Evolutionary conservation across 2,329 filamentous ascomycete genomes (phyloP), one percentile per base, ranked within the genome.

Genomic region (Fusarium cyanostomum): DNA sequence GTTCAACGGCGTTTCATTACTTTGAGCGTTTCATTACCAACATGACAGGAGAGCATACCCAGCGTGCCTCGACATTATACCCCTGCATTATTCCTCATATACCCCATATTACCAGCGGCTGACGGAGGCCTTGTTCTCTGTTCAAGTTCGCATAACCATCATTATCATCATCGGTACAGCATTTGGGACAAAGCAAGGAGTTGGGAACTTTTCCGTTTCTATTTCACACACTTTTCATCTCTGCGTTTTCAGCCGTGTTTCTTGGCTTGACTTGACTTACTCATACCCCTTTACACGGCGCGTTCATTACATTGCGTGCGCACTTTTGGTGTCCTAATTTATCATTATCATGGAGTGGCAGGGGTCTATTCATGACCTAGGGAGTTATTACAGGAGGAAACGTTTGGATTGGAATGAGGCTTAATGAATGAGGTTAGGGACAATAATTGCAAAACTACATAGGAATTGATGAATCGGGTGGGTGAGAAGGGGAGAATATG

Each of bases 121-220:
- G 26, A 6, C 21, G 37, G 45, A 35, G 39, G 30, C 18, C 49
- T 52, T 27, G 15, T 30, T 30, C 11, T 37, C 48, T 52, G 45
- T 39, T 33, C 46, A 44, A 44, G 18, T 44, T 37, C 42, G 57
- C 41, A 51, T 41, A 44, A 64, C 37, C 35, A 43, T 64, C 49
- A 46, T 70, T 24, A 50, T 62, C 39, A 55, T 61, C 42, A 59
- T 50, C 43, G 64, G 43, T 48, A 64, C 39, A 63, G 59, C 65
- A 64, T 71, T 44, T 67, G 57, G 62, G 46, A 56, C 50, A 67
- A 67, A 70, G 64, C 64, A 69, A 50, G 68, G 68, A 71, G 68
- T 71, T 71, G 57, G 66, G 62, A 64, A 52, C 52, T 68, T 60
- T 48, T 57, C 48, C 44, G 33, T 67, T 60, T 45, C 48, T 59